phyloP scores from a whole-genome alignment of 192 early-diverging fungal genomes.

The Geranomyces michiganensis region DNA sequence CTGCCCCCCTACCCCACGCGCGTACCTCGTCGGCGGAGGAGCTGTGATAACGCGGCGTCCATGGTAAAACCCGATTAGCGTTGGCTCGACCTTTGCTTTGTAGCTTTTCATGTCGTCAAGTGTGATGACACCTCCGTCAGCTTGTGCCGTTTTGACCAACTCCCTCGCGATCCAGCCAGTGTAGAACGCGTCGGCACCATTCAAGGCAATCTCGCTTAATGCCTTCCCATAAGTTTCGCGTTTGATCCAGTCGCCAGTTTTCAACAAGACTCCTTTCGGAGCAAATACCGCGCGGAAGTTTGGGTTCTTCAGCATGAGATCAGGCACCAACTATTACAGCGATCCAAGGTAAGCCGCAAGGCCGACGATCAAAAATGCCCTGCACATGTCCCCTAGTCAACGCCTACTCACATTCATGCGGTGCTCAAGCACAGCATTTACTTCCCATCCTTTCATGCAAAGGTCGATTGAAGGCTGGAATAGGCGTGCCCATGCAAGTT shows the following conservation, averaged over 20 bases:
- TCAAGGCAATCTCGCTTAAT: constrained; percentile 41
- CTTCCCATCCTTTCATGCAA: constrained; percentile 72
- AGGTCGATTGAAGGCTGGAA: constrained; percentile 78
- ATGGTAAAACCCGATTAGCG: constrained; percentile 73
- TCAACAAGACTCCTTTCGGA: constrained; percentile 68
- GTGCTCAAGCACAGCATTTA: constrained; percentile 51
- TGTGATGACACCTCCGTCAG: constrained; percentile 76
- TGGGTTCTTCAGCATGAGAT: constrained; percentile 43
- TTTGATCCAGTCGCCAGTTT: constrained; percentile 63
- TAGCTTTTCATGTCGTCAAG: constrained; percentile 74
- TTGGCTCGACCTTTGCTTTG: constrained; percentile 56
- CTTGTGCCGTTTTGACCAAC: constrained; percentile 66
- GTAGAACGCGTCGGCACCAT: constrained; percentile 51
- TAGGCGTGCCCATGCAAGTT: constrained; percentile 78
- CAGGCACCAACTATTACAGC: constrained; percentile 1
- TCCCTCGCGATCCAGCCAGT: constrained; percentile 60
- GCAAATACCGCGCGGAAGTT: constrained; percentile 65
- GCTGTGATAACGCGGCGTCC: constrained; percentile 73
- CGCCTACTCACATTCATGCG: constrained; percentile 36
- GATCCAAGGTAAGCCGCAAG: background rate
- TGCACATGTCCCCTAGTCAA: background rate
- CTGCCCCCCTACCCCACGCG: background rate
- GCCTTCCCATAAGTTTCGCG: constrained; percentile 36
- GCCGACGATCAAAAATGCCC: background rate
- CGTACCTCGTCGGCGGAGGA: constrained; percentile 68